phyloP scores from a whole-genome alignment of 1,139 yeast species.

The Blastobotrys malaysiensis region DNA sequence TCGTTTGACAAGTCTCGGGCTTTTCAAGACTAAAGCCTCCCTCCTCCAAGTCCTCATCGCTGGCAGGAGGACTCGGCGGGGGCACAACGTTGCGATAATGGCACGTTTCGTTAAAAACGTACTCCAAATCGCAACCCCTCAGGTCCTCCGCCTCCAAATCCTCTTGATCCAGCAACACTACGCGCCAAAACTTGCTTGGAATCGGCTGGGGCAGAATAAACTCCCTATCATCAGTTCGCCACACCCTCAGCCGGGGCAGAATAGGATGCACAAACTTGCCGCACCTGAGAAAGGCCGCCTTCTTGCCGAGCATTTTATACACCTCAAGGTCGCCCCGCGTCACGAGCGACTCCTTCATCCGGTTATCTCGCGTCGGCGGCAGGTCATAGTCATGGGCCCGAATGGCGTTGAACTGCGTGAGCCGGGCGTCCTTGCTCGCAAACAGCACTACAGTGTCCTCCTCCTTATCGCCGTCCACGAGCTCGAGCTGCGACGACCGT shows the following conservation, averaged over 20 bases:
- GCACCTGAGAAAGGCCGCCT: constrained; percentile 56
- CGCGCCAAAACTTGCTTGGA: constrained; percentile 70
- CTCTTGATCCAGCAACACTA: constrained; percentile 35
- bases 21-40: constrained; percentile 11
- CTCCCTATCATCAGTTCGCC: constrained; percentile 48
- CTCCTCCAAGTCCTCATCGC: constrained; percentile 5
- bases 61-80: constrained; percentile 6
- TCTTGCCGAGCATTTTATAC: constrained; percentile 58
- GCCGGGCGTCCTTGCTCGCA: constrained; percentile 18
- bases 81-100: constrained; percentile 16
- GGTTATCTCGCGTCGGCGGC: constrained; percentile 17
- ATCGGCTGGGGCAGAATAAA: constrained; percentile 62
- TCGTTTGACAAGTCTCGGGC: too few relatives aligned
- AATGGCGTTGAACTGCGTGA: constrained; percentile 22
- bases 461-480: constrained; percentile 9
- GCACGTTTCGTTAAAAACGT: constrained; percentile 20
- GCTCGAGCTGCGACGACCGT: constrained; percentile 6
- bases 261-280: constrained; percentile 62
- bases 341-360: constrained; percentile 21
- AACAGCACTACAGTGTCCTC: constrained; percentile 23
- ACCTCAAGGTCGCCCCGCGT: constrained; percentile 53
- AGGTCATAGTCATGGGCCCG: constrained; percentile 15
- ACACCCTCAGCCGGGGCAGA: constrained; percentile 52
- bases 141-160: constrained; percentile 12
- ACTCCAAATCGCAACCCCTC: constrained; percentile 14